Base-by-base conservation (phyloP, 208 protist genomes). In the Trypanosoma scelopori region DNA sequence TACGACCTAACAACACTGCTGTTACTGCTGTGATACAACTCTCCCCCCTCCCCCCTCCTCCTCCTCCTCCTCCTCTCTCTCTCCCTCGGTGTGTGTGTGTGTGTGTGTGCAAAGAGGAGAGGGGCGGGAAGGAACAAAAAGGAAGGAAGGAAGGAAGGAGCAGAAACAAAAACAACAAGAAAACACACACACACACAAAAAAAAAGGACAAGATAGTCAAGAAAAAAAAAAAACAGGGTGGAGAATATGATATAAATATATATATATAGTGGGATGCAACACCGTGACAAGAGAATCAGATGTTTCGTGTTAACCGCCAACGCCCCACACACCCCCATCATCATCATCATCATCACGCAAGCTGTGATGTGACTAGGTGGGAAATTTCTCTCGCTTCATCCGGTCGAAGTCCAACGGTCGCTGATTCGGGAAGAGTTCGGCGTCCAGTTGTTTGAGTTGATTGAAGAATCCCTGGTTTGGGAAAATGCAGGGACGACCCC, bases 381-480 rank as follows among this genome's bases (percentile, higher is more conserved):
- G 56, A 52, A 72, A 20, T 20, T 66, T 53, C 35, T 63, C 62
- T 27, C 89, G 64, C 15, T 77, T 82, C 20, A 95, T 75, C 3
- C 66, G 52, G 2, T 46, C 75, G 18, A 92, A 70, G 59, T 91
- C 66, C 22, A 92, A 76, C 12, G 84, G 84, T 0, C 80, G 70
- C 7, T 69, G 69, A 22, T 83, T 65, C 2, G 84, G 83, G 57
- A 81, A 92, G 3, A 95, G 65, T 42, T 84, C 51, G 5, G 58
- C 62, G 49, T 95, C 89, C 5, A 95, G 74, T n/a, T 65, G 28
- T 13, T 91, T 23, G 16, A 95, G 72, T 62, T 95, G 89, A 41
- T 89, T 67, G 46, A 95, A 83, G 56, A 95, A 95, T 16, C 89
- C 81, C 42, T 85, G 79, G 65, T 95, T 95, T 5, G 89, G 89